Conservation (phyloP, 208 protist species). For the Leishmania gerbilli region DNA sequence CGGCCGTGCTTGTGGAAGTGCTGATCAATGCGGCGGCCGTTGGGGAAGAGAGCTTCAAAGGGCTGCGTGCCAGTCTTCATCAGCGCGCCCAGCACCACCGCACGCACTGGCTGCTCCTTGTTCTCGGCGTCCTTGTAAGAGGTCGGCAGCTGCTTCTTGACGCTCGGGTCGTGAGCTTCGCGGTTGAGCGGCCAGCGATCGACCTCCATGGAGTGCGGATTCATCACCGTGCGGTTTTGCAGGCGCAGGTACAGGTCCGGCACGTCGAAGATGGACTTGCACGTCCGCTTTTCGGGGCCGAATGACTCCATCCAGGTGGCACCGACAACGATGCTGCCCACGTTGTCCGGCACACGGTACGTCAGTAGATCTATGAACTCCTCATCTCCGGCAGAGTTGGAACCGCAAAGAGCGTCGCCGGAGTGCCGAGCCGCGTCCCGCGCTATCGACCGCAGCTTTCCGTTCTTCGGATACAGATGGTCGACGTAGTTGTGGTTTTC, state of each 20-base stretch:
- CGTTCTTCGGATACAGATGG: constrained; percentile 65
- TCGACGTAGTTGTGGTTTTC: constrained; percentile 74
- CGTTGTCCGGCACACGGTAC: constrained; percentile 55
- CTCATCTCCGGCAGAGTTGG: constrained; percentile 49
- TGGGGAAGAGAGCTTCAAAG: constrained; percentile 41
- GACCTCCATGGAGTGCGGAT: constrained; percentile 66
- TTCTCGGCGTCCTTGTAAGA: constrained; percentile 22
- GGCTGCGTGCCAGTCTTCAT: constrained; percentile 48
- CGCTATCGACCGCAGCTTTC: constrained; percentile 44
- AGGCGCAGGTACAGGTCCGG: constrained; percentile 71
- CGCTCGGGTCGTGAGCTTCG: constrained; percentile 23
- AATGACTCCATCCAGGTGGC: constrained; percentile 65
- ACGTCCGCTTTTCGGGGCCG: constrained; percentile 18
- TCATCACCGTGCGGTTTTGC: constrained; percentile 72
- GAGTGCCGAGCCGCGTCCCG: constrained; percentile 60
- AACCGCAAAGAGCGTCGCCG: constrained; percentile 65
- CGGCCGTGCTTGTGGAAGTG: constrained; percentile 27
- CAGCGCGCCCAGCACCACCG: constrained; percentile 57
- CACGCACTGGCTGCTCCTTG: constrained; percentile 41
- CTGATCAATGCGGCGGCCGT: constrained; percentile 45
- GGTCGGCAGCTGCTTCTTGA: constrained; percentile 20
- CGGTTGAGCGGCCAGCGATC: constrained; percentile 69
- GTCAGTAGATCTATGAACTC: constrained; percentile 79
- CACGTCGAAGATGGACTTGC: constrained; percentile 58
- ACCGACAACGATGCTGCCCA: constrained; percentile 62